Percentiles rank a stretch among this genome's conserved stretches.
Evolutionary conservation across 1,284 basidiomycete genomes (phyloP).

Genomic region (Cryptococcus deneoformans): DNA sequence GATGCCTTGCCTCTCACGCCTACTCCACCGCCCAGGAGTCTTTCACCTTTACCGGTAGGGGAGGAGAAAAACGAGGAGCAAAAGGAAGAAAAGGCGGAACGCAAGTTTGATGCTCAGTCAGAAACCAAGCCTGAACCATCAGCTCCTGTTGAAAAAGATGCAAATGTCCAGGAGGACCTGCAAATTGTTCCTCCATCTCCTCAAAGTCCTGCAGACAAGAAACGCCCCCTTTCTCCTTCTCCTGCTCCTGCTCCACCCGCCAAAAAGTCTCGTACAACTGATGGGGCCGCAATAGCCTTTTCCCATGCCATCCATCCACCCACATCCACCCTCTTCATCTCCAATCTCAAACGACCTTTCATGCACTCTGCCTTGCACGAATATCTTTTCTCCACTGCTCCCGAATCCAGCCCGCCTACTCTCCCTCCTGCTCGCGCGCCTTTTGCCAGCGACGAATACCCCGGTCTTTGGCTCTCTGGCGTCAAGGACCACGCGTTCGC

Average conservation of each 20-base stretch:
- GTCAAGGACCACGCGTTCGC: constrained; percentile 45
- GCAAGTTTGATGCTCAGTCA: too few species aligned
- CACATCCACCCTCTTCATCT: constrained; percentile 42
- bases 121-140: neutral
- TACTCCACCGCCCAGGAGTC: constrained; percentile 8
- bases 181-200: neutral
- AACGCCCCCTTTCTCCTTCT: neutral
- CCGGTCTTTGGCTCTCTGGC: constrained; percentile 43
- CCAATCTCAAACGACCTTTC: constrained; percentile 46
- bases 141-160: neutral
- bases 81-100: neutral
- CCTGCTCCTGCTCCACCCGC: neutral
- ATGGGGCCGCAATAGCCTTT: constrained; percentile 15
- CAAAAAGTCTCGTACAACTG: constrained; percentile 2
- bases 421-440: constrained; percentile 5
- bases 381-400: constrained; percentile 16
- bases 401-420: neutral
- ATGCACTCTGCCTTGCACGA: constrained; percentile 29
- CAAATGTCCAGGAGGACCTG: neutral
- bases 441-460: constrained; percentile 25
- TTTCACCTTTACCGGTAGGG: constrained; percentile 15
- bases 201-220: neutral
- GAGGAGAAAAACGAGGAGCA: neutral
- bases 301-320: constrained; percentile 32
- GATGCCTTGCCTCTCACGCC: constrained; percentile 17